phyloP scores from a whole-genome alignment of 805 yeast species.

The Candida argentea region DNA sequence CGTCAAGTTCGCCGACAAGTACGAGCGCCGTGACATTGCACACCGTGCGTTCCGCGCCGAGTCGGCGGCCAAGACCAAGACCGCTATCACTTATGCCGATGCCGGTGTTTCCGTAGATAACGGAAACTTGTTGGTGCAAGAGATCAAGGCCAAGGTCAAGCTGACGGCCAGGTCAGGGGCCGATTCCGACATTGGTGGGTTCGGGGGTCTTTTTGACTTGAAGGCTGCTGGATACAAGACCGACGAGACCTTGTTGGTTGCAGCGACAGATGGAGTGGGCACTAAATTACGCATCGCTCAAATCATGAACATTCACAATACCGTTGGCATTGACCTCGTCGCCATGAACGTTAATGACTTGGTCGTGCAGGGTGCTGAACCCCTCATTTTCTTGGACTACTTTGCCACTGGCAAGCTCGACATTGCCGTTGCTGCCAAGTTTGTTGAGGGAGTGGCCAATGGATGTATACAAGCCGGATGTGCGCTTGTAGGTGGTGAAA shows the following conservation, averaged over 20 bases:
- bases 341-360: conserved; percentile 99
- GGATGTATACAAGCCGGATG: conserved; percentile 95
- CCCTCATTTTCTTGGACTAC: conserved; percentile 88
- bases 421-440: conserved; percentile 70
- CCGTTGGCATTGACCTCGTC: conserved; percentile 98
- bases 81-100: conserved; percentile 74
- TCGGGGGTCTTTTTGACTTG: conserved; percentile 93
- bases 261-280: conserved; percentile 99
- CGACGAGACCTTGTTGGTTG: conserved; percentile 74
- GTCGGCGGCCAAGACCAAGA: conserved; percentile 11
- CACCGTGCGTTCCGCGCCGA: conserved; percentile 76
- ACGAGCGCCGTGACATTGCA: conserved; percentile 89
- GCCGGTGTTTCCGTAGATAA: conserved; percentile 98
- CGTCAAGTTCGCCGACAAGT: conserved; percentile 63
- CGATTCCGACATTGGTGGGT: conserved; percentile 96
- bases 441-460: conserved; percentile 91
- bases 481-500: conserved; percentile 98
- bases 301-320: conserved; percentile 75
- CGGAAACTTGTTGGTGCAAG: conserved; percentile 84
- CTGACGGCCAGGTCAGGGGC: conserved; percentile 94
- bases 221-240: conserved; percentile 80
- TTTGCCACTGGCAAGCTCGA: conserved; percentile 93
- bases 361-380: conserved; percentile 98
- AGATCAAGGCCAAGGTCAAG: conserved; percentile 81
- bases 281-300: conserved; percentile 94